These are phyloP conservation scores for Nannochloropsis granulata DNA, from an alignment of 108 stramenopile genomes.

Conservation along the genomic window DNA sequence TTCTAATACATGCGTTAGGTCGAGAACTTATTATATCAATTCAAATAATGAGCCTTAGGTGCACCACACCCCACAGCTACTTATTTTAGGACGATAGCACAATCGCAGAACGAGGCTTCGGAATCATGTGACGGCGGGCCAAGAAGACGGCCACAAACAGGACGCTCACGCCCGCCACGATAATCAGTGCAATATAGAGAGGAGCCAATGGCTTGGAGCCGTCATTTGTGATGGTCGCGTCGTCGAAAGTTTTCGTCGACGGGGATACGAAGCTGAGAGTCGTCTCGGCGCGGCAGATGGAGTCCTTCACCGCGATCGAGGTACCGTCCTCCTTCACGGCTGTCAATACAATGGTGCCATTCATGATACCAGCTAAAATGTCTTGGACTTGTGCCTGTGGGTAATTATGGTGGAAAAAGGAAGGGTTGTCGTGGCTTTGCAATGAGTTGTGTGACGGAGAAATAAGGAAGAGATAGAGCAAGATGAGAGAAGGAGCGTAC, in stretches of 20 bases:
- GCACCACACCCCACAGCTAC: too few species aligned
- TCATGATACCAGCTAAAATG: background rate
- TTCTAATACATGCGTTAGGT: too few species aligned
- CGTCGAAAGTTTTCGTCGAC: background rate
- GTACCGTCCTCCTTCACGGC: background rate
- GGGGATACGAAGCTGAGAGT: background rate
- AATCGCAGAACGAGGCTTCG: background rate
- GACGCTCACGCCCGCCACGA: background rate
- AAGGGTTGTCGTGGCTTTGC: too few species aligned
- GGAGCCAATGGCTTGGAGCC: background rate
- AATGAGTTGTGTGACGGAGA: too few species aligned
- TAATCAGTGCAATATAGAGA: background rate
- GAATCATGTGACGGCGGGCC: background rate
- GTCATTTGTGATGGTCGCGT: background rate
- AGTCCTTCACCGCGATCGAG: background rate
- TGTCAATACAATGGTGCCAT: background rate
- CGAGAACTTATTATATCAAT: too few species aligned
- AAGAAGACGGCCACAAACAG: background rate
- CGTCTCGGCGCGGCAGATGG: background rate
- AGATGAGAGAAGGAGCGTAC: too few species aligned
- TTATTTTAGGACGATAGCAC: too few species aligned
- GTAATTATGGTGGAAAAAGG: too few species aligned
- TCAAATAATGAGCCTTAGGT: too few species aligned
- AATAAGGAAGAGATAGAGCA: too few species aligned
- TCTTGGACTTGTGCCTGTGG: background rate